Conservation (phyloP, 495 filamentous ascomycete genomes). For the Apiosordaria backusii region DNA sequence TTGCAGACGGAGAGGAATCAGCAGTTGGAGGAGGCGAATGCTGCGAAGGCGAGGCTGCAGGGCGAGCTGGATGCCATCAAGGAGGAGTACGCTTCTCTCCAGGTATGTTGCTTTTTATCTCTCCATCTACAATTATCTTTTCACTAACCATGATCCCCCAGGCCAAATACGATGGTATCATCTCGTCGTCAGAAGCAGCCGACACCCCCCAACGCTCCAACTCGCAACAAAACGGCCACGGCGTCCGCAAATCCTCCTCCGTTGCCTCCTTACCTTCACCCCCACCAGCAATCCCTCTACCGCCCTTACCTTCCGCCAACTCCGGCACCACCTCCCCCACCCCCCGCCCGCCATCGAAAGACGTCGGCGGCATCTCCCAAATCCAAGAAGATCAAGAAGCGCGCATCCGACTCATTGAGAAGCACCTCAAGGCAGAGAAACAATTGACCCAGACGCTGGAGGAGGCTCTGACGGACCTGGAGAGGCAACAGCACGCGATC, state of each 20-base stretch:
- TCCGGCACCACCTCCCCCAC: constrained; percentile 42
- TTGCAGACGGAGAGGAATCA: constrained; percentile 66
- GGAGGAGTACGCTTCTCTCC: constrained; percentile 59
- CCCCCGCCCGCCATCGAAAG: constrained; percentile 73
- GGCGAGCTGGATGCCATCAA: constrained; percentile 59
- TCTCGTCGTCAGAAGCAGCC: constrained; percentile 27
- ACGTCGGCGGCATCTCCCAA: constrained; percentile 62
- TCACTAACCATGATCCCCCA: constrained; percentile 38
- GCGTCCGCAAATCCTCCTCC: constrained; percentile 78
- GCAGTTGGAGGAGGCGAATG: constrained; percentile 55
- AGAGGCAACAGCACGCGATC: constrained; percentile 77
- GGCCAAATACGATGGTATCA: constrained; percentile 56
- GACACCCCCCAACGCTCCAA: constrained; percentile 63
- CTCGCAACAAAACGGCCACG: constrained; percentile 53
- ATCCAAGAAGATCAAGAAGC: constrained; percentile 91
- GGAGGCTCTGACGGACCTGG: constrained; percentile 90
- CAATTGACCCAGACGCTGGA: constrained; percentile 92
- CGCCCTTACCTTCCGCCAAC: constrained; percentile 67
- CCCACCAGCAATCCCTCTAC: constrained; percentile 86
- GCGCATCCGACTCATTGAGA: constrained; percentile 92
- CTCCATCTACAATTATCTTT: not conserved
- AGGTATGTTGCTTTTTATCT: constrained; percentile 50
- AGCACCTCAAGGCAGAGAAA: constrained; percentile 93
- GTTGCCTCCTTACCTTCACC: constrained; percentile 84
- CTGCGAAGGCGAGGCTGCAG: constrained; percentile 47